phyloP scores from a whole-genome alignment of 1,139 yeast genomes.

The Magnusiomyces clavatus region DNA sequence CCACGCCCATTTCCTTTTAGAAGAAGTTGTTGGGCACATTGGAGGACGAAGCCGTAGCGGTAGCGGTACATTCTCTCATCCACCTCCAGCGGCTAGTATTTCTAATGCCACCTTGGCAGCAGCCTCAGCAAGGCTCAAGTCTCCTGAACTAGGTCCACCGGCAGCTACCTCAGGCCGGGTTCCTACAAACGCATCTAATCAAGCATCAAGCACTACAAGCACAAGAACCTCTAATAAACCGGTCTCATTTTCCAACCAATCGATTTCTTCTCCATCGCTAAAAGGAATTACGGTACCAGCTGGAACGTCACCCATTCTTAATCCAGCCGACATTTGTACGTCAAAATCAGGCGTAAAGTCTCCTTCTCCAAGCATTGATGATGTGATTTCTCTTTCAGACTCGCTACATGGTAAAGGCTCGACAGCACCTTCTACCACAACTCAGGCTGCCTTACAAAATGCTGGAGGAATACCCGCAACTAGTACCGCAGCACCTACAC shows the following conservation, averaged over 20 bases:
- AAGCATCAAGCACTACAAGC: background rate
- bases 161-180: no score
- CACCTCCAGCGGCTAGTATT: background rate
- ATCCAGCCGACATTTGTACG: no score
- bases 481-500: background rate
- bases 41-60: constrained; percentile 36
- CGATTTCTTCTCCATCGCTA: no score
- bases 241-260: no score
- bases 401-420: background rate
- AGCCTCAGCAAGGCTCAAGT: no score
- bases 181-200: background rate
- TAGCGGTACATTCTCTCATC: constrained; percentile 28
- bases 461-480: background rate
- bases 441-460: background rate
- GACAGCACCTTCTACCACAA: background rate
- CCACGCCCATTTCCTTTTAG: constrained; percentile 76
- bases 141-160: no score
- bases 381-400: background rate
- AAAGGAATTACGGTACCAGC: no score
- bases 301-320: no score
- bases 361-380: background rate
- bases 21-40: constrained; percentile 56
- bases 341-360: background rate
- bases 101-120: no score
- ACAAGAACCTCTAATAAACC: background rate